A percentile compares a stretch with the other conserved stretches of the same genome.
phyloP scores from a whole-genome alignment of 352 stramenopile species.

The Phytopythium ostracodes region DNA sequence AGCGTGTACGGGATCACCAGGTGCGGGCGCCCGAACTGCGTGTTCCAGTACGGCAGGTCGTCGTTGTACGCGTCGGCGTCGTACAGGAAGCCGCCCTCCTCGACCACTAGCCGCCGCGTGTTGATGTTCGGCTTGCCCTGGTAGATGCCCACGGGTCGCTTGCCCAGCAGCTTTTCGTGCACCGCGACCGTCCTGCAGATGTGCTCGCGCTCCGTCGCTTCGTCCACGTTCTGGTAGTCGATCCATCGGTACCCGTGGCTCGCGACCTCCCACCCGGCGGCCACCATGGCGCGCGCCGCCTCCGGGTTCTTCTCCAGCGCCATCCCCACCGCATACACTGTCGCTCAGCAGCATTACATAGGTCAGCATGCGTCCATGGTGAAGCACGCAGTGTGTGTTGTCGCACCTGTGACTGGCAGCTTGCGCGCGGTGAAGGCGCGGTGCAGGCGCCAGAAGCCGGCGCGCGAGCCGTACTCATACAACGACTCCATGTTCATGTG shows the following conservation, averaged over 20 bases:
- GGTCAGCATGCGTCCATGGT: background rate
- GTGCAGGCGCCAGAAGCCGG: slow-evolving; percentile 94
- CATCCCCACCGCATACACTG: slow-evolving; percentile 93
- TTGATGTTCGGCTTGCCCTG: slow-evolving; percentile 94
- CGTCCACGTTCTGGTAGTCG: slow-evolving; percentile 93
- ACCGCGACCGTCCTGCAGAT: slow-evolving; percentile 91
- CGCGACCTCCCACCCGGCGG: slow-evolving; percentile 91
- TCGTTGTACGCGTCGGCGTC: slow-evolving; percentile 95
- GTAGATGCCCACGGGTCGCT: slow-evolving; percentile 93
- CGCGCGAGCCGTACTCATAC: slow-evolving; percentile 94
- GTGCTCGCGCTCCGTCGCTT: slow-evolving; percentile 90
- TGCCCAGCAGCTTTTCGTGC: slow-evolving; percentile 87
- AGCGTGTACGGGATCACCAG: slow-evolving; percentile 96
- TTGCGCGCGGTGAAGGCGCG: slow-evolving; percentile 86
- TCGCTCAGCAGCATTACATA: background rate
- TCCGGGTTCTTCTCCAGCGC: slow-evolving; percentile 93
- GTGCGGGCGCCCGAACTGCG: slow-evolving; percentile 85
- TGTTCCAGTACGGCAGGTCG: slow-evolving; percentile 94
- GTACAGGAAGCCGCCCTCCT: slow-evolving; percentile 95
- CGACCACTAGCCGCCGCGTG: slow-evolving; percentile 87
- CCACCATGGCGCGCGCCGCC: slow-evolving; percentile 88
- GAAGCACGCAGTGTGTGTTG: too few relatives aligned
- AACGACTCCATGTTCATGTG: slow-evolving; percentile 95
- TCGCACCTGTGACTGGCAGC: slow-evolving; percentile 73
- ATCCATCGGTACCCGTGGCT: slow-evolving; percentile 95